Base-by-base conservation (phyloP, 352 stramenopile species). In the Globisporangium echinulatum region DNA sequence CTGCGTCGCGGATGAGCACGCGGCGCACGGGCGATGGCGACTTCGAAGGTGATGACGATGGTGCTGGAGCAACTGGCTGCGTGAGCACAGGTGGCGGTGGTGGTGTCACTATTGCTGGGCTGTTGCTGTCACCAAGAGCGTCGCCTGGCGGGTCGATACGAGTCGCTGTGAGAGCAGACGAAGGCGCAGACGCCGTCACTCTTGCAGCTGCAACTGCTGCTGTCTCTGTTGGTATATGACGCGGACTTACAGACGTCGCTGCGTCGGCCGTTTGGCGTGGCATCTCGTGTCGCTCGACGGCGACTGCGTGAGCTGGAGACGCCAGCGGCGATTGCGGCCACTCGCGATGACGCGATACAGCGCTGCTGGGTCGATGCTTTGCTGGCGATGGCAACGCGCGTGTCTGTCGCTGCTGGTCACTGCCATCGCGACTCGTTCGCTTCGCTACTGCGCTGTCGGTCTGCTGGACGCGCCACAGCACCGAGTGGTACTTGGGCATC, bases 401-500 rank as follows among this genome's bases (percentile, higher is more conserved):
- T 4, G 7, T 40, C 49, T 5, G 49, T 3, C 4, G 4, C 15
- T 53, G 8, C 7, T 53, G 7, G 10, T 37, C 49, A 40, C 49
- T 53, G 15, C 15, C 4, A 19, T 49, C n/a, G 2, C 15, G 14
- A 15, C n/a, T 15, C 42, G 11, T 10, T 0, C 39, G 33, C 2
- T 19, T 44, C 33, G 43, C 51, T 39, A 17, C 38, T 10, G 37
- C 25, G 17, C n/a, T 42, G 38, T 43, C 36, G 19, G 4, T 17
- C 13, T 37, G 39, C 58, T 64, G 52, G 46, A 77, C 70, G 10
- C 72, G 68, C 3, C 77, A 74, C 37, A 87, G 48, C 13, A 87
- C 60, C 0, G 75, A 79, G 0, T 77, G 66, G 56, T 90, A 92
- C 46, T 77, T 82, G 19, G 82, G 82, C 80, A 92, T 92, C 15